Base-by-base conservation (phyloP, 1,284 basidiomycete species). In the Waitea zeae region DNA sequence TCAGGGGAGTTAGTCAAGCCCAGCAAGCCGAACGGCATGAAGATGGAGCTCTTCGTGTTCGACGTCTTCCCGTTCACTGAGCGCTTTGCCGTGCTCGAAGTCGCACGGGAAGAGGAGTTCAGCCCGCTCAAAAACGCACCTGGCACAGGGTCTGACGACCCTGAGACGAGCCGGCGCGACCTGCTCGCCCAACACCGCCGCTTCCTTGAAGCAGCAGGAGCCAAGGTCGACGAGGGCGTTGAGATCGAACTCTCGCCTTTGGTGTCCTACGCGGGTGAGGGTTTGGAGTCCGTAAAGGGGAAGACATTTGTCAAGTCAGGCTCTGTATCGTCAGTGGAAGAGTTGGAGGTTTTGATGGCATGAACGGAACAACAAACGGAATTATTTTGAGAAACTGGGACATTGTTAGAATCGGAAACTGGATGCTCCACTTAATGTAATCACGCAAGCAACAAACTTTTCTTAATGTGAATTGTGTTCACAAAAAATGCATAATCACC, bases 21-120 rank as follows among this genome's bases (percentile, higher is more conserved):
- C 4, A 57, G 57, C 38, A 75, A 76, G 49, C 86, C 89, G n/a
- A 98, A 98, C 55, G 95, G 95, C 38, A 95, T 98, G 86, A 99
- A 99, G 61, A 73, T 99, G 44, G 95, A 99, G 58, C 66, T 96
- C 57, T 99, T 98, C 58, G 83, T 99, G 34, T 99, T 98, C 49
- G 93, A 99, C 58, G 95, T 99, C 33, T 97, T 99, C 66, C 93
- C 95, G 4, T 90, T 77, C 60, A 86, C 87, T 31, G 58, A 75
- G 47, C 65, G 61, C 37, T 86, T 98, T 39, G 72, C 80, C 27
- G 86, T 97, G 20, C 61, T 97, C 52, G 92, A 97, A 54, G 89
- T 96, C 28, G 70, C 72, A 34, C 67, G 95, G 34, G 62, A 66
- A 40, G 86, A 93, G 40, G 93, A 98, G 58, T 99, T 99, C 49